A percentile compares a stretch with the other conserved stretches of the same genome.
Conservation (phyloP, 805 yeast genomes). For the Candida ipomoeae region DNA sequence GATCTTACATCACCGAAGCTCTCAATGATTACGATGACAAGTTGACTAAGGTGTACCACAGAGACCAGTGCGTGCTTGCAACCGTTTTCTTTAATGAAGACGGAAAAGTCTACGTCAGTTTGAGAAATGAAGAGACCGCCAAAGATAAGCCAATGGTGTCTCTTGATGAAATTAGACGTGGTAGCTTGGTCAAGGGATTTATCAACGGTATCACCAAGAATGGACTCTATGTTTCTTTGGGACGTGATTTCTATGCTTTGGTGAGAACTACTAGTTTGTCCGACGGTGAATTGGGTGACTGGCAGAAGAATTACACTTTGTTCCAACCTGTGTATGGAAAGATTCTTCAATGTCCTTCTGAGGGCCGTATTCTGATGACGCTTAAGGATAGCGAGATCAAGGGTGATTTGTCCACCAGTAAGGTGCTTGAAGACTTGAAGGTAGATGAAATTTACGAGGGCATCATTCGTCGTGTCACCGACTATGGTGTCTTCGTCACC, state of each 20-base stretch:
- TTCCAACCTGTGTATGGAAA: conserved; percentile 76
- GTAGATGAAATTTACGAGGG: conserved; percentile 77
- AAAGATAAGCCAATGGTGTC: conserved; percentile 48
- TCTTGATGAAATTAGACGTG: conserved; percentile 54
- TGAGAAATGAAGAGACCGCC: conserved; percentile 49
- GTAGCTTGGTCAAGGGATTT: conserved; percentile 77
- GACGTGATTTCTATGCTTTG: conserved; percentile 68
- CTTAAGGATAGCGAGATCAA: conserved; percentile 75
- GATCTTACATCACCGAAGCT: conserved; percentile 74
- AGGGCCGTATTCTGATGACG: conserved; percentile 67
- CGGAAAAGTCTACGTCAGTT: conserved; percentile 56
- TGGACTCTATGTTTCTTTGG: conserved; percentile 75
- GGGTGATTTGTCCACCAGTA: conserved; percentile 59
- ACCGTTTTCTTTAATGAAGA: conserved; percentile 47
- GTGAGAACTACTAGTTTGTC: conserved; percentile 79
- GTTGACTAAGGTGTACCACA: conserved; percentile 45
- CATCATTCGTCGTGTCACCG: conserved; percentile 68
- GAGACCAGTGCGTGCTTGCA: conserved; percentile 55
- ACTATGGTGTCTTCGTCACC: conserved; percentile 87
- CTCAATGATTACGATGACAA: conserved; percentile 59
- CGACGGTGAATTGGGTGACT: conserved; percentile 76
- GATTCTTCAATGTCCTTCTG: conserved; percentile 57
- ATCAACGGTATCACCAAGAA: conserved; percentile 68
- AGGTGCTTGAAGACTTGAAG: conserved; percentile 61
- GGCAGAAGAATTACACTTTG: conserved; percentile 73